These are phyloP conservation scores for Yarrowia osloensis DNA, from an alignment of 805 yeast species.

Conservation along the genomic window DNA sequence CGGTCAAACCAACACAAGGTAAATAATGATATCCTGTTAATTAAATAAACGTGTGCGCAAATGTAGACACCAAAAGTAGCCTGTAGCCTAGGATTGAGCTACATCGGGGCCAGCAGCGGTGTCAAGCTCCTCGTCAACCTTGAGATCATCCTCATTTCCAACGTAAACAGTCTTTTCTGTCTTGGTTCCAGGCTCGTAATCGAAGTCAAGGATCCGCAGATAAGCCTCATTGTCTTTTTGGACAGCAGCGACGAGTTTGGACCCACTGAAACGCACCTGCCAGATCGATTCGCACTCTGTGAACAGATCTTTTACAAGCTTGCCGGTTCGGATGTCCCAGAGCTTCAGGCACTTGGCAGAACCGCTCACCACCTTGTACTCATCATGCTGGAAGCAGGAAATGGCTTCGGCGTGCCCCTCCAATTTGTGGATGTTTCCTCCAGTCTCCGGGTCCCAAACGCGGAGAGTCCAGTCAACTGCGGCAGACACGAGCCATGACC, in stretches of 20 bases:
- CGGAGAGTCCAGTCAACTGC: slow-evolving; percentile 93
- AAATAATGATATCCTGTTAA: slow-evolving; percentile 14
- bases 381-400: slow-evolving; percentile 90
- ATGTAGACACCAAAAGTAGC: not conserved
- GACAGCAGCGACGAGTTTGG: slow-evolving; percentile 88
- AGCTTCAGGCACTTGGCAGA: slow-evolving; percentile 83
- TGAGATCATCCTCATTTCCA: slow-evolving; percentile 1
- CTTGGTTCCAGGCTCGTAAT: slow-evolving; percentile 41
- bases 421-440: slow-evolving; percentile 65
- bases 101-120: not conserved
- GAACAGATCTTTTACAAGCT: slow-evolving; percentile 67
- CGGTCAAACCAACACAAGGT: too few species aligned
- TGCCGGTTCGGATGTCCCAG: slow-evolving; percentile 82
- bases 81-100: not conserved
- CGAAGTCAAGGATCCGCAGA: slow-evolving; percentile 84
- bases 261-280: slow-evolving; percentile 88
- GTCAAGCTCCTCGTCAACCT: not conserved
- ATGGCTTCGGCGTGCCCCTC: slow-evolving; percentile 83
- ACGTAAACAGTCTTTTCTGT: slow-evolving; percentile 21
- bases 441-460: slow-evolving; percentile 85
- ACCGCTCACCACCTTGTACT: slow-evolving; percentile 82
- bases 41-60: not conserved
- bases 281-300: slow-evolving; percentile 83
- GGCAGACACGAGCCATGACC: slow-evolving; percentile 80
- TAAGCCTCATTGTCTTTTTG: slow-evolving; percentile 69